Evolutionary conservation across 805 yeast species (phyloP).

Genomic region (Schizosaccharomyces osmophilus): DNA sequence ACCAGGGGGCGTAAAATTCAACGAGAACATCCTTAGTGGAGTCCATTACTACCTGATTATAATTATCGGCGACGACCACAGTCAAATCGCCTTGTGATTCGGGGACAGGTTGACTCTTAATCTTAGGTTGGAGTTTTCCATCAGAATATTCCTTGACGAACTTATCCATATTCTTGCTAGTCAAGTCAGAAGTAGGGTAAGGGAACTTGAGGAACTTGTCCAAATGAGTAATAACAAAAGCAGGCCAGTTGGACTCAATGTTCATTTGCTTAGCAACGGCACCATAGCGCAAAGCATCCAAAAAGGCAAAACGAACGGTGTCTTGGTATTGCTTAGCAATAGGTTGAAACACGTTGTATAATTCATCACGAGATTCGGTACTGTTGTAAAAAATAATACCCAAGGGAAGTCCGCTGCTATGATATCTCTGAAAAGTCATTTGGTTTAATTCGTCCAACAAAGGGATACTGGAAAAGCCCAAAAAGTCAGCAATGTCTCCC

Average conservation of each 20-base stretch:
- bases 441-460: slow-evolving; percentile 72
- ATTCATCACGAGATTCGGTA: slow-evolving; percentile 37
- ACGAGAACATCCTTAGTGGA: slow-evolving; percentile 51
- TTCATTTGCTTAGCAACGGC: slow-evolving; percentile 69
- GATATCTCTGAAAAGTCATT: slow-evolving; percentile 49
- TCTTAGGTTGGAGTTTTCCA: slow-evolving; percentile 44
- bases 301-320: slow-evolving; percentile 61
- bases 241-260: slow-evolving; percentile 68
- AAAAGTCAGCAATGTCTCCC: slow-evolving; percentile 22
- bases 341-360: slow-evolving; percentile 27
- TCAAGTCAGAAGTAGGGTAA: slow-evolving; percentile 33
- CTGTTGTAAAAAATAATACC: slow-evolving; percentile 68
- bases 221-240: slow-evolving; percentile 66
- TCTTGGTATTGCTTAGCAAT: slow-evolving; percentile 61
- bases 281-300: slow-evolving; percentile 60
- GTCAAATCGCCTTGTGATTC: slow-evolving; percentile 48
- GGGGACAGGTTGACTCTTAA: slow-evolving; percentile 75
- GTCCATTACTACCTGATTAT: slow-evolving; percentile 38
- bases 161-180: slow-evolving; percentile 28
- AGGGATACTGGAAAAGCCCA: slow-evolving; percentile 46
- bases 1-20: slow-evolving; percentile 69
- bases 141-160: slow-evolving; percentile 39
- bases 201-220: slow-evolving; percentile 51
- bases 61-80: slow-evolving; percentile 54
- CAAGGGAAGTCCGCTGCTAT: slow-evolving; percentile 48